A percentile compares a stretch with the other conserved stretches of the same genome.
These are phyloP conservation scores for Lolium multiflorum DNA, from an alignment of 176 grass and related monocot species.

Conservation along the genomic window DNA sequence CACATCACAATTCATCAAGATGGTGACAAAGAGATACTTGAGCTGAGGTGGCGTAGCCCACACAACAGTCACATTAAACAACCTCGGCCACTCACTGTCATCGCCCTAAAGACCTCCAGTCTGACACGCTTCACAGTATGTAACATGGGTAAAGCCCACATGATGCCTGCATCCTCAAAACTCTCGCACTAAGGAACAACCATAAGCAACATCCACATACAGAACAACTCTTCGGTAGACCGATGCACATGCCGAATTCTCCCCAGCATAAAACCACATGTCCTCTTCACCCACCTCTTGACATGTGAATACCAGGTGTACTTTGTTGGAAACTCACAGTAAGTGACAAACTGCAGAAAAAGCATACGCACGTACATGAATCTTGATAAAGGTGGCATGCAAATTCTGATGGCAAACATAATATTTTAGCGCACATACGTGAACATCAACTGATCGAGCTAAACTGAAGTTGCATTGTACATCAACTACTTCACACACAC, in stretches of 20 bases:
- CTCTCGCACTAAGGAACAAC: background rate
- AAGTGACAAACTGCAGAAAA: background rate
- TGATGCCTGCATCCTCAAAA: background rate
- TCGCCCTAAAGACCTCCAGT: background rate
- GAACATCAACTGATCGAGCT: too few species aligned
- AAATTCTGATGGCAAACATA: too few species aligned
- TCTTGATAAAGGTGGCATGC: too few species aligned
- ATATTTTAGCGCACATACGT: too few species aligned
- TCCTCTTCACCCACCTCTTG: background rate
- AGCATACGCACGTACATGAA: too few species aligned
- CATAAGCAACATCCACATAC: background rate
- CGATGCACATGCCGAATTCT: background rate
- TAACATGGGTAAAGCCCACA: background rate
- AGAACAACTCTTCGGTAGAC: background rate
- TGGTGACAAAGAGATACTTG: background rate
- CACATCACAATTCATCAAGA: background rate
- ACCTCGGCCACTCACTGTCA: background rate
- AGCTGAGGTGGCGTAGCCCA: background rate
- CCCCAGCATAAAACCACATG: background rate
- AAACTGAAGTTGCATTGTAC: too few species aligned
- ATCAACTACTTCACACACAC: background rate
- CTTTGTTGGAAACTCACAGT: background rate
- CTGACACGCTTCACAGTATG: background rate
- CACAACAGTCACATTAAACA: background rate
- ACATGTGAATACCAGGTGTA: background rate